Conservation (phyloP, 2,329 filamentous ascomycete genomes). For the Gyromitra esculenta region DNA sequence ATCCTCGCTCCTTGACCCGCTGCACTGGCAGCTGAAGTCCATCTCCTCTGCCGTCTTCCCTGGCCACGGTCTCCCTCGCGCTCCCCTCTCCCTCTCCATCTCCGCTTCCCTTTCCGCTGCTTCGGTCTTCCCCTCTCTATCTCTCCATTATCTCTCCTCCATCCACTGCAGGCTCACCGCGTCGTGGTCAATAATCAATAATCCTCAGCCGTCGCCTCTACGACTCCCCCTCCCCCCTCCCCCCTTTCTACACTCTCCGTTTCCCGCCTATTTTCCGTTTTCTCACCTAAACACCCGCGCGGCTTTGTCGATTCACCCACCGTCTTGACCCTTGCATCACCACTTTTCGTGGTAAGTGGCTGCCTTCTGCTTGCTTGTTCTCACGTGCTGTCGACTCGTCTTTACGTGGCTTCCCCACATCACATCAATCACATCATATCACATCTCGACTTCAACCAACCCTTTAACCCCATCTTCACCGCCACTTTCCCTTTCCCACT, state of each 20-base stretch:
- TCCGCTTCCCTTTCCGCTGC: constrained; percentile 28
- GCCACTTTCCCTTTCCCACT: constrained; percentile 23
- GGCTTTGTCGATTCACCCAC: constrained; percentile 33
- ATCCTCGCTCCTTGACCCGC: constrained; percentile 32
- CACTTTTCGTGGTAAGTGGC: constrained; percentile 40
- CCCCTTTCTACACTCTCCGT: constrained; percentile 24
- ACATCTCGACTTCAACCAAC: constrained; percentile 38
- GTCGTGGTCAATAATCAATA: constrained; percentile 24
- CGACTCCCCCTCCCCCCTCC: background rate
- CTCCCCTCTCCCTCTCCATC: background rate
- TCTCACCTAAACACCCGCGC: constrained; percentile 14
- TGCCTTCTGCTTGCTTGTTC: constrained; percentile 34
- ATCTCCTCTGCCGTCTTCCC: constrained; percentile 22
- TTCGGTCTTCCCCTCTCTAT: constrained; percentile 25
- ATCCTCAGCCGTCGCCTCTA: constrained; percentile 1
- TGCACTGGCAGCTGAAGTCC: constrained; percentile 37
- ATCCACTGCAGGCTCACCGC: constrained; percentile 10
- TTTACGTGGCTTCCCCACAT: constrained; percentile 49
- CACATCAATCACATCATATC: constrained; percentile 45
- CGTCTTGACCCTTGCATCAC: constrained; percentile 28
- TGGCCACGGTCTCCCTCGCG: constrained; percentile 13
- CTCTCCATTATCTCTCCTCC: constrained; percentile 4
- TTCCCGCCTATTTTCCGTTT: constrained; percentile 2
- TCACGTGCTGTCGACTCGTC: constrained; percentile 46
- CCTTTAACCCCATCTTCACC: constrained; percentile 19